Evolutionary conservation across 1,139 yeast genomes (phyloP).

Genomic region (Saccharomycopsis hybrid): DNA sequence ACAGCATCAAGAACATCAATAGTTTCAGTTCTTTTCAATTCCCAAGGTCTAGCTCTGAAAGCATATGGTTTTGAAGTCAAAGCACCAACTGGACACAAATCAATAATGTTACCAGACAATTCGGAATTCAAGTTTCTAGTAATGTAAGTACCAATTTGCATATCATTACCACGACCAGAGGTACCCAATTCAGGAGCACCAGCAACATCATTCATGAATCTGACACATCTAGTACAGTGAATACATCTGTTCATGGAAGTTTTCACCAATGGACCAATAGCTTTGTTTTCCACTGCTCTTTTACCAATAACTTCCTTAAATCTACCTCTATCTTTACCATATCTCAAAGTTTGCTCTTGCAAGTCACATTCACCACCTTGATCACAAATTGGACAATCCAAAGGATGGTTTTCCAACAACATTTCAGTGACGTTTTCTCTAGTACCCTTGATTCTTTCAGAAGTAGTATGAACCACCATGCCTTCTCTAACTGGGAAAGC

Average conservation of each 20-base stretch:
- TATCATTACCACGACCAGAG: slow-evolving; percentile 84
- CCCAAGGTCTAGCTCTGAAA: slow-evolving; percentile 92
- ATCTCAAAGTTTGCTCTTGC: slow-evolving; percentile 81
- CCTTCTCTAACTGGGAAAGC: slow-evolving; percentile 89
- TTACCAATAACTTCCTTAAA: slow-evolving; percentile 77
- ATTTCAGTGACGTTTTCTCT: slow-evolving; percentile 91
- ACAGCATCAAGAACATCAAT: slow-evolving; percentile 81
- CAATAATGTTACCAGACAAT: slow-evolving; percentile 82
- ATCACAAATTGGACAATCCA: slow-evolving; percentile 91
- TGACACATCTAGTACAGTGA: slow-evolving; percentile 88
- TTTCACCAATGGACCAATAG: slow-evolving; percentile 83
- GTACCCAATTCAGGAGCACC: slow-evolving; percentile 92
- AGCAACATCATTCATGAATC: slow-evolving; percentile 86
- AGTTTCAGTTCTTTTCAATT: slow-evolving; percentile 81
- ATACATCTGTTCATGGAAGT: slow-evolving; percentile 92
- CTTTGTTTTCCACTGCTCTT: slow-evolving; percentile 87
- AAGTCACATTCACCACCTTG: slow-evolving; percentile 95
- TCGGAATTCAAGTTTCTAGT: slow-evolving; percentile 82
- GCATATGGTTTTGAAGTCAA: slow-evolving; percentile 87
- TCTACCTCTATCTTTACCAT: slow-evolving; percentile 84
- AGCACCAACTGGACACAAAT: slow-evolving; percentile 91
- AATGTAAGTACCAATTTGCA: slow-evolving; percentile 87
- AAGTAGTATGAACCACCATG: slow-evolving; percentile 78
- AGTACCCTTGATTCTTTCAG: slow-evolving; percentile 76
- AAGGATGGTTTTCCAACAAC: slow-evolving; percentile 82